Evolutionary conservation across 169 alveolate genomes (phyloP).

Genomic region (Perkinsus olseni): DNA sequence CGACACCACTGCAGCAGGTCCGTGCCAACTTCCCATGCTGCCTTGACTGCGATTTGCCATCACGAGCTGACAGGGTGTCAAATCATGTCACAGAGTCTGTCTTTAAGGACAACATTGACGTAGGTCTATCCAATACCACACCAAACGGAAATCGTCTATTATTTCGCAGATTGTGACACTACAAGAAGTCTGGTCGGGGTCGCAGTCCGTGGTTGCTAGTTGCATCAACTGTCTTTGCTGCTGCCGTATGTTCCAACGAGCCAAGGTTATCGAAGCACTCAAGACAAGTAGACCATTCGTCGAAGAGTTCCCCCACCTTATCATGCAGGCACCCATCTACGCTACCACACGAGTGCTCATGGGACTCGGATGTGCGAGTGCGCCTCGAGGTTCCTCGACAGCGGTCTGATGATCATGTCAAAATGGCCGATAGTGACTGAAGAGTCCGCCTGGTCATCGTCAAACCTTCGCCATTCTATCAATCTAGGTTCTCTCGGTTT

Average conservation of each 20-base stretch:
- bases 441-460: background rate
- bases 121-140: background rate
- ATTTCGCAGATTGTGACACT: background rate
- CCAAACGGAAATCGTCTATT: background rate
- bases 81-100: background rate
- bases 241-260: background rate
- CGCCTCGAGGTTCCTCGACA: background rate
- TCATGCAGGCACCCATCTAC: background rate
- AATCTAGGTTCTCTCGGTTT: background rate
- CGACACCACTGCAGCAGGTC: too few species aligned
- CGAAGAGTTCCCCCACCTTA: background rate
- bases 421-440: background rate
- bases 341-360: background rate
- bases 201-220: background rate
- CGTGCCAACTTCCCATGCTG: background rate
- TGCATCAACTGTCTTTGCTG: background rate
- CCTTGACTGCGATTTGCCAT: background rate
- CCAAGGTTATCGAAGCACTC: background rate
- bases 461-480: background rate
- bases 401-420: background rate
- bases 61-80: background rate
- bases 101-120: background rate
- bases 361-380: background rate
- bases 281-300: background rate
- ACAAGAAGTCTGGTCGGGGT: background rate